phyloP scores from a whole-genome alignment of 768 basidiomycete genomes.

The Boletus rubroflammeus region DNA sequence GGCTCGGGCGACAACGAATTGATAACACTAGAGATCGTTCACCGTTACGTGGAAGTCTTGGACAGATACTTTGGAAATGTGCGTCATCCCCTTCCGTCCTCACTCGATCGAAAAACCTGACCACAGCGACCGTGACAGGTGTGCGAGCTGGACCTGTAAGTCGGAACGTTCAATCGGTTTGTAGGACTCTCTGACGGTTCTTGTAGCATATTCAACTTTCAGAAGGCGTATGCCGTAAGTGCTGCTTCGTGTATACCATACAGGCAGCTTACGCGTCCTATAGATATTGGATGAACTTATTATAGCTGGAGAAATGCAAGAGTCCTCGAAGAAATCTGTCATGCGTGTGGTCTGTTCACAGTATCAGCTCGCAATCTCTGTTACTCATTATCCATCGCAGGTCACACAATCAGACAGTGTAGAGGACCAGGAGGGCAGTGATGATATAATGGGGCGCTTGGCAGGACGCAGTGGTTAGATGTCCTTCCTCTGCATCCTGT shows the following conservation, averaged over 20 bases:
- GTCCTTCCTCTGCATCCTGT: neutral
- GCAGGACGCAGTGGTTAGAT: conserved; percentile 69
- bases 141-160: conserved; percentile 89
- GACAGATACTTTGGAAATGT: conserved; percentile 55
- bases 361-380: conserved; percentile 7
- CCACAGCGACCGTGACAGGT: conserved; percentile 44
- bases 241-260: neutral
- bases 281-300: conserved; percentile 91
- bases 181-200: neutral
- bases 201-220: conserved; percentile 91
- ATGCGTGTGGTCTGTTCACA: conserved; percentile 48
- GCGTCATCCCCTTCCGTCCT: conserved; percentile 9
- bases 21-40: conserved; percentile 86
- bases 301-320: conserved; percentile 91
- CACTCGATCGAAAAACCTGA: neutral
- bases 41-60: conserved; percentile 91
- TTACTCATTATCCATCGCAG: conserved; percentile 34
- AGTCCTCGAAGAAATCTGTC: conserved; percentile 76
- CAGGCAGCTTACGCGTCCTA: neutral
- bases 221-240: conserved; percentile 85
- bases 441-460: conserved; percentile 75
- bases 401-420: conserved; percentile 82
- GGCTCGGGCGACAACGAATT: conserved; percentile 86
- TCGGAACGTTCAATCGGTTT: neutral
- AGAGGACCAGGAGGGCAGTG: conserved; percentile 82